Evolutionary conservation across 129 eudicot species (phyloP), one percentile per base, ranked within the genome.

Genomic region (Oenanthe sinensis): DNA sequence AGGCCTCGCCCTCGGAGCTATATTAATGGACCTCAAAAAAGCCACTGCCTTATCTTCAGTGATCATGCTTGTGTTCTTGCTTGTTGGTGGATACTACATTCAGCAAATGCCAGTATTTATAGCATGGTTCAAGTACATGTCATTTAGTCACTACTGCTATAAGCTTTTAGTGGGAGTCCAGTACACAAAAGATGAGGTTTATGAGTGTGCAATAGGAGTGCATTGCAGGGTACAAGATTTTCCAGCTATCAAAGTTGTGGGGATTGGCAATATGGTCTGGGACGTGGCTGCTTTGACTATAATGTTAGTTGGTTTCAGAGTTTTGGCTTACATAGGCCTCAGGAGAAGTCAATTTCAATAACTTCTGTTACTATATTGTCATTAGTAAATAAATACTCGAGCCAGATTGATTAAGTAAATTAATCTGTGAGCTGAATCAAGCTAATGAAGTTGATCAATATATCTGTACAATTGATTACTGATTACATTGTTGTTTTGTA

Each of bases 1-100:
- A 30, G 98, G 98, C 42, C 88, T 94, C 75, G 98, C 97, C 75
- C 91, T 94, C 2, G 98, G 98, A 24, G 98, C 98, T 72, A 81
- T 94, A 33, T 72, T 94, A 14, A 91, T 89, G 98, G 98, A 94
- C 78, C 88, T 91, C 5, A 91, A 91, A 76, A 97, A 91, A 58
- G 98, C 93, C 50, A 87, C 96, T 8, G 90, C 98, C 37, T 80
- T 94, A 49, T 88, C 98, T 42, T 94, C 98, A 0, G 97, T 94
- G 67, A 79, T 86, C 79, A 91, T 91, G 93, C 93, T 94, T 44
- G 96, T 94, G n/a, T 88, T 94, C 67, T 85, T 91, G 65, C 93
- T 94, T 7, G 96, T 87, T 0, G 90, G 98, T 28, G 98, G 98
- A 42, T 94, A 94, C 71, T 94, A 94, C 87, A 89, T 94, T 75